A percentile compares a stretch with the other conserved stretches of the same genome.
Conservation (phyloP, 768 basidiomycete species). For the Leucocoprinus leucothites region DNA sequence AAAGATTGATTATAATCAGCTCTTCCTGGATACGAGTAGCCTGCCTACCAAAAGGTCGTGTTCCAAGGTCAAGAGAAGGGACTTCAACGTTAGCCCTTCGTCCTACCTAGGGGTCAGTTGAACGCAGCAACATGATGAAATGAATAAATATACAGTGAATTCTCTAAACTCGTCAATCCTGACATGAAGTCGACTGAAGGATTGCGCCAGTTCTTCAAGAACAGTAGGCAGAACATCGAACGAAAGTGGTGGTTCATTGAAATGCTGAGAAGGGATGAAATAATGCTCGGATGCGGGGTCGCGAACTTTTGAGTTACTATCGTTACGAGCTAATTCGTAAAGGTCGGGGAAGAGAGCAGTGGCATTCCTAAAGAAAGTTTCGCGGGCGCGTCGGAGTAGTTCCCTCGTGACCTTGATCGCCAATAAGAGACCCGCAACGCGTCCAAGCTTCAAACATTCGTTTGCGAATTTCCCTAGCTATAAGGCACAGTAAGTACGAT, state of each 20-base stretch:
- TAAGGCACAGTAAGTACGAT: no score
- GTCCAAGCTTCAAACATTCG: slow-evolving; percentile 1
- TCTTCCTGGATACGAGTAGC: no score
- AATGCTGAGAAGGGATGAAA: slow-evolving; percentile 2
- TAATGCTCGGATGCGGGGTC: slow-evolving; percentile 1
- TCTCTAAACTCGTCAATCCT: slow-evolving; percentile 8
- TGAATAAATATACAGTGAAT: slow-evolving; percentile 3
- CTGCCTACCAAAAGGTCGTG: slow-evolving; percentile 1
- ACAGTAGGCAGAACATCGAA: slow-evolving; percentile 1
- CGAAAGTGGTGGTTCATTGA: neutral
- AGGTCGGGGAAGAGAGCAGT: neutral
- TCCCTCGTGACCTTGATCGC: slow-evolving; percentile 4
- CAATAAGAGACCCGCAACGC: slow-evolving; percentile 7
- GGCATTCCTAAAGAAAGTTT: slow-evolving; percentile 10
- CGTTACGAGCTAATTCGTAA: slow-evolving; percentile 5
- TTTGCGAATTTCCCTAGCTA: slow-evolving; percentile 4
- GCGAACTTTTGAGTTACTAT: neutral
- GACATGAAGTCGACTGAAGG: neutral
- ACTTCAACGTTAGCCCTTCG: slow-evolving; percentile 6
- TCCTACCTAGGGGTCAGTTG: neutral
- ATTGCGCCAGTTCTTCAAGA: slow-evolving; percentile 6
- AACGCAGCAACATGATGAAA: no score
- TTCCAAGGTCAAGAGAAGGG: slow-evolving; percentile 3
- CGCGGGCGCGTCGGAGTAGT: slow-evolving; percentile 3
- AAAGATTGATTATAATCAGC: no score